Percentiles rank a stretch among this genome's conserved stretches.
Conservation (phyloP, 306 rosid genomes). For the Carpinus fangiana region DNA sequence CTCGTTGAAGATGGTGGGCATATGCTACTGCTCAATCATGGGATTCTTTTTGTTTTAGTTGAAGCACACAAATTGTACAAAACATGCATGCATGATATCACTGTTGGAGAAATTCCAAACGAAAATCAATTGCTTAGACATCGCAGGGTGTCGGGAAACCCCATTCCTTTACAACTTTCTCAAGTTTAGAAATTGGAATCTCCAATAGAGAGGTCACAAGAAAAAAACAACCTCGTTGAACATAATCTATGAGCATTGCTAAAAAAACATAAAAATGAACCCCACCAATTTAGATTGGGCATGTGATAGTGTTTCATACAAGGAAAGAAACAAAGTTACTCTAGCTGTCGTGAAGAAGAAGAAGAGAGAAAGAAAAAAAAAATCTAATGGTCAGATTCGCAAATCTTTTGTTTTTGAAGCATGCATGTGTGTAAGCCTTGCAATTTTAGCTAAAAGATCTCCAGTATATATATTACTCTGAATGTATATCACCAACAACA, state of each 20-base stretch:
- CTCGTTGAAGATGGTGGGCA: too few species aligned
- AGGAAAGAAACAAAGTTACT: constrained; percentile 11
- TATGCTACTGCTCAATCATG: too few species aligned
- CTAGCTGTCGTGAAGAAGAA: constrained; percentile 13
- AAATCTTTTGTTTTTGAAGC: constrained; percentile 26
- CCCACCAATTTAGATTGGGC: constrained; percentile 5
- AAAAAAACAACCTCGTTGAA: background rate
- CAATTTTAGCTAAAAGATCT: constrained; percentile 21
- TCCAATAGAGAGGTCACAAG: background rate
- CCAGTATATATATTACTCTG: constrained; percentile 15
- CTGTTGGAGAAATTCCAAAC: background rate
- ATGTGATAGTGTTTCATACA: background rate
- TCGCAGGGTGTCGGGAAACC: background rate
- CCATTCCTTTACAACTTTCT: constrained; percentile 13
- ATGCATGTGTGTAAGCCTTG: constrained; percentile 4
- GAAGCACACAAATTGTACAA: background rate
- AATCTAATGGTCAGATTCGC: constrained; percentile 27
- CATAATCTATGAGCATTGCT: background rate
- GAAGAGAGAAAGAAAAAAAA: constrained; percentile 10
- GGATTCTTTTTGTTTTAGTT: too few species aligned
- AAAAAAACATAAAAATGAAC: background rate
- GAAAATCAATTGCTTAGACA: constrained; percentile 27
- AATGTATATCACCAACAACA: constrained; percentile 3
- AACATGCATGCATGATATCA: constrained; percentile 2
- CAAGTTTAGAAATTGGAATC: constrained; percentile 28